Conservation (phyloP, 805 yeast species). For the Teunomyces gatunensis region DNA sequence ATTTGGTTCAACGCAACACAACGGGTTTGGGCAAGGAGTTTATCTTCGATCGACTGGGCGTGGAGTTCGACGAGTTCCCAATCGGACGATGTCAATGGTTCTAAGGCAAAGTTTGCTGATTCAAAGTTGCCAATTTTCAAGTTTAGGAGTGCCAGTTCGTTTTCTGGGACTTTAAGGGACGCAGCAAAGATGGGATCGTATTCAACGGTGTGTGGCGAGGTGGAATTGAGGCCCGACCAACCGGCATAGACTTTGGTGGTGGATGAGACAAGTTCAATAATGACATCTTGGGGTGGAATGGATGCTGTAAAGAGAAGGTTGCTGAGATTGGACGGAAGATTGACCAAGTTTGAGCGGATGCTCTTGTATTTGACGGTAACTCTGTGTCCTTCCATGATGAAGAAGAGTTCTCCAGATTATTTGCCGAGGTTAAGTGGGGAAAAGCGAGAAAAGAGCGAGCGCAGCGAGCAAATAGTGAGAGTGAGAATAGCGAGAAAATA, state of each 20-base stretch:
- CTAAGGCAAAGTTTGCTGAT: conserved; percentile 66
- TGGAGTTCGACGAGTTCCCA: conserved; percentile 90
- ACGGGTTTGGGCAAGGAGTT: conserved; percentile 75
- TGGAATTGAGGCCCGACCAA: conserved; percentile 61
- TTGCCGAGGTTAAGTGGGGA: conserved; percentile 1
- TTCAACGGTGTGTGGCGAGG: conserved; percentile 41
- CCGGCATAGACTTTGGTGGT: conserved; percentile 45
- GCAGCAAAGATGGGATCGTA: conserved; percentile 68
- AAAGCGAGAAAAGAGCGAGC: background rate
- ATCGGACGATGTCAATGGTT: conserved; percentile 73
- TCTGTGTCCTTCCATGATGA: conserved; percentile 35
- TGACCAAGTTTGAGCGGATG: conserved; percentile 49
- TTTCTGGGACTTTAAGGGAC: conserved; percentile 45
- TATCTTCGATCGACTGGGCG: conserved; percentile 71
- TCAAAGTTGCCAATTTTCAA: conserved; percentile 49
- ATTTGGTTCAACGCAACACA: conserved; percentile 60
- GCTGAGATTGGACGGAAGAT: conserved; percentile 50
- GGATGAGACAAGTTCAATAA: conserved; percentile 43
- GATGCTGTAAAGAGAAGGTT: conserved; percentile 48
- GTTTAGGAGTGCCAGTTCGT: conserved; percentile 35
- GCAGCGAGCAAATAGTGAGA: background rate
- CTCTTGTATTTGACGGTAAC: conserved; percentile 28
- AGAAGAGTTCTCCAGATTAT: conserved; percentile 5
- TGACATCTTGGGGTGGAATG: conserved; percentile 56
- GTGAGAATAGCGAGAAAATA: no score